Percentiles rank a stretch among this genome's conserved stretches.
phyloP scores from a whole-genome alignment of 2,329 filamentous ascomycete species.

The Nemania sp. region DNA sequence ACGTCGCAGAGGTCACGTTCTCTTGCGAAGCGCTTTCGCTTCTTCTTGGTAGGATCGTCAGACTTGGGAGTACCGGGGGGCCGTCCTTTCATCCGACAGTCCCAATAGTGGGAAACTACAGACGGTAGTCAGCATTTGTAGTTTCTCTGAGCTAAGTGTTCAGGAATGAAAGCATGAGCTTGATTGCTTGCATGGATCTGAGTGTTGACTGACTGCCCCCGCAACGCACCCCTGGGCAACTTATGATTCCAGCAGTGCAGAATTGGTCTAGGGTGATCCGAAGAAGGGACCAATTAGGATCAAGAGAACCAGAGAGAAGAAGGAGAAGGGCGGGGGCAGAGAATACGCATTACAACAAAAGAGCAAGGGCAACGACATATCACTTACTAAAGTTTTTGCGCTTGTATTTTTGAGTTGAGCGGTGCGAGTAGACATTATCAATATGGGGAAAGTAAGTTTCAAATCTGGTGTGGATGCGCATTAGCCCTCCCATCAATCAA shows the following conservation, averaged over 20 bases:
- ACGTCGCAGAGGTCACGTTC: slow-evolving; percentile 82
- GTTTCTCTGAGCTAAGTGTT: no score
- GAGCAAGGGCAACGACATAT: not conserved
- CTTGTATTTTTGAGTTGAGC: slow-evolving; percentile 80
- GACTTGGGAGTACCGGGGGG: slow-evolving; percentile 79
- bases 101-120: slow-evolving; percentile 75
- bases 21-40: slow-evolving; percentile 74
- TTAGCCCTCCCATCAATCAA: slow-evolving; percentile 20
- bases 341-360: no score
- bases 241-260: no score
- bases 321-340: no score
- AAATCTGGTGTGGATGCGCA: slow-evolving; percentile 54
- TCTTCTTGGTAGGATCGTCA: slow-evolving; percentile 79
- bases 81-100: slow-evolving; percentile 78
- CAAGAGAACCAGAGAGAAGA: no score
- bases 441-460: slow-evolving; percentile 82
- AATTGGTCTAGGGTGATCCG: no score
- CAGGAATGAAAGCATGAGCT: not conserved
- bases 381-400: slow-evolving; percentile 68
- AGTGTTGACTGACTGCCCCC: not conserved
- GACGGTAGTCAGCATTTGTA: slow-evolving; percentile 6
- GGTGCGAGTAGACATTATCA: slow-evolving; percentile 83
- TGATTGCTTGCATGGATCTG: not conserved
- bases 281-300: no score
- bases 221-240: not conserved